These are phyloP conservation scores for Scedosporium boydii DNA, from an alignment of 2,329 filamentous ascomycete species.

Conservation along the genomic window DNA sequence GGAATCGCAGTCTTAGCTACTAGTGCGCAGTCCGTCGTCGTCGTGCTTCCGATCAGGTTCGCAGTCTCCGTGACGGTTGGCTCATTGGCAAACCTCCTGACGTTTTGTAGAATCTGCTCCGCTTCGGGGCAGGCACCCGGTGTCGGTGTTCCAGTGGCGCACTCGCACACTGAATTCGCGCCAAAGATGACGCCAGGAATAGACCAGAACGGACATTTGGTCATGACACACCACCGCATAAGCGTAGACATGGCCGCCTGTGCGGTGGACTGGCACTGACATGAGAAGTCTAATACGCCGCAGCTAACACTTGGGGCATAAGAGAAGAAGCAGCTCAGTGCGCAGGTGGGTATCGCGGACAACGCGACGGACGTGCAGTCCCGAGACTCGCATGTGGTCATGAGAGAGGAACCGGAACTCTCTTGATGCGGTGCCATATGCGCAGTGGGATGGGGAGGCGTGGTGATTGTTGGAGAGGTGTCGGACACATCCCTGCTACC, in stretches of 20 bases:
- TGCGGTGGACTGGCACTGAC: constrained; percentile 14
- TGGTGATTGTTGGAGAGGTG: neutral
- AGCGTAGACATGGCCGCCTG: constrained; percentile 12
- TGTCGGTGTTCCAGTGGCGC: neutral
- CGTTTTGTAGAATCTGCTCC: constrained; percentile 8
- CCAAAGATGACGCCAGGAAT: constrained; percentile 17
- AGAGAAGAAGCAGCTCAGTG: constrained; percentile 14
- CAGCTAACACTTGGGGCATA: constrained; percentile 15
- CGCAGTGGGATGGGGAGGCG: neutral
- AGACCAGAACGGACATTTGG: constrained; percentile 14
- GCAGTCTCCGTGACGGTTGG: neutral
- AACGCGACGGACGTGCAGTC: constrained; percentile 18
- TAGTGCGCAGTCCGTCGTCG: constrained; percentile 15
- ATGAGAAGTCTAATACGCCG: constrained; percentile 13
- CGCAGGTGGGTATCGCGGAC: constrained; percentile 16
- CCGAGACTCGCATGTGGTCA: neutral
- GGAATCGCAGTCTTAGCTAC: constrained; percentile 18
- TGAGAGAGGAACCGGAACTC: neutral
- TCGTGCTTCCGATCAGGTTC: neutral
- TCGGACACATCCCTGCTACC: neutral
- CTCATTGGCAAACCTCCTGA: too few relatives aligned
- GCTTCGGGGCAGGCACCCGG: neutral
- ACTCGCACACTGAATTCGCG: constrained; percentile 12
- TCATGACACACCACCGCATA: constrained; percentile 16
- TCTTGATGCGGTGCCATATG: neutral